Evolutionary conservation across 176 grass and related monocot genomes (phyloP).

Genomic region (Triticum aestivum): IWGSC_CS_RefSeq_v2.1 NC_057801.1:795881820-795882319

Average conservation of each 20-base stretch:
- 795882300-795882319: background rate
- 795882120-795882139: conserved; percentile 48
- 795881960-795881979: conserved; percentile 39
- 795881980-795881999: conserved; percentile 96
- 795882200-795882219: conserved; percentile 37
- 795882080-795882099: conserved; percentile 31
- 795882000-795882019: conserved; percentile 81
- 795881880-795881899: background rate
- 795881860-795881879: background rate
- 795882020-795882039: background rate
- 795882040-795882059: conserved; percentile 42
- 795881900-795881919: background rate
- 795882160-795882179: conserved; percentile 61
- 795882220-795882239: conserved; percentile 33
- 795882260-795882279: background rate
- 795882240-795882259: background rate
- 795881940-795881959: background rate
- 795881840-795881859: background rate
- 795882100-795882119: conserved; percentile 29
- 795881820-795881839: background rate
- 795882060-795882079: conserved; percentile 35
- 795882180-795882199: conserved; percentile 32
- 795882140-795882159: conserved; percentile 66
- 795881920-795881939: too few species aligned
- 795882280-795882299: background rate